These are phyloP conservation scores for Alopecurus myosuroides DNA, from an alignment of 176 grass and related monocot species.

Conservation along the genomic window DNA sequence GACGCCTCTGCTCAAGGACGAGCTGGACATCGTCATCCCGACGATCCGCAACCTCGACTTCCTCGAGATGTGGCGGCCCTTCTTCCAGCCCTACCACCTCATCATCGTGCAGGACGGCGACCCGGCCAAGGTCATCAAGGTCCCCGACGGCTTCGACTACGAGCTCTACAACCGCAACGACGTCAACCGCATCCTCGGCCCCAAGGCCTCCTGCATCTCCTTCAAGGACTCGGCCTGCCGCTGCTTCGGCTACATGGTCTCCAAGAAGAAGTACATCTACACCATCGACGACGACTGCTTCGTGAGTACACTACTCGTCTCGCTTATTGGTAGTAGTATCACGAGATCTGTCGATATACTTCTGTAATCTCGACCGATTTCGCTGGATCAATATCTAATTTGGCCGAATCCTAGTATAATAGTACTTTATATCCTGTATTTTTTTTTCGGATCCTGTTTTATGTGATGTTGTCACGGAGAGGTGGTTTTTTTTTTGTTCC, in stretches of 20 bases:
- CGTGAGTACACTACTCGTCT: conserved; percentile 31
- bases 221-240: conserved; percentile 96
- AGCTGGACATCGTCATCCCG: conserved; percentile 98
- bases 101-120: conserved; percentile 99
- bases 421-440: too few species aligned
- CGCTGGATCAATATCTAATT: neutral
- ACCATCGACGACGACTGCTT: conserved; percentile 99
- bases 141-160: conserved; percentile 95
- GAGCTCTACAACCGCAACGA: conserved; percentile 98
- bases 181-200: conserved; percentile 86
- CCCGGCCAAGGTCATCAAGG: conserved; percentile 53
- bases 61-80: conserved; percentile 95
- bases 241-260: conserved; percentile 95
- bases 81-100: conserved; percentile 94
- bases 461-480: neutral
- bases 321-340: too few species aligned
- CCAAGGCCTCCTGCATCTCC: conserved; percentile 92
- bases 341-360: neutral
- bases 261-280: conserved; percentile 99
- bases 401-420: neutral
- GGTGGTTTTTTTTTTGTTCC: neutral
- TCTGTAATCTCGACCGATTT: neutral
- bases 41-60: conserved; percentile 95
- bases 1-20: conserved; percentile 68
- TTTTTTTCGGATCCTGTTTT: too few species aligned